Base-by-base conservation (phyloP, 2,329 filamentous ascomycete species). In the Calcarisporium arbuscula region DNA sequence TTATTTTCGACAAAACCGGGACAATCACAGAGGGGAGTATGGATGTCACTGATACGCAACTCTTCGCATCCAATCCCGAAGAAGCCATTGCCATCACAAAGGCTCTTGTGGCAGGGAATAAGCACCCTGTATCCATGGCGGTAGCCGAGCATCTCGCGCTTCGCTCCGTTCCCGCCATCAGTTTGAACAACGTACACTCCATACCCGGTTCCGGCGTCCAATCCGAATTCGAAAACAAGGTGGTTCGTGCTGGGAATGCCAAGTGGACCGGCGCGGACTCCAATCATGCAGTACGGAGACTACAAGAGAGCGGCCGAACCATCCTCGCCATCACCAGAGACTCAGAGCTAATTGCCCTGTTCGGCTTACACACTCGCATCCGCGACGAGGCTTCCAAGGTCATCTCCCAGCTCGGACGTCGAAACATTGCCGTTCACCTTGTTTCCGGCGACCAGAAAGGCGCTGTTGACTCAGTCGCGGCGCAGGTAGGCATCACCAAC, bases 1-100 rank as follows among this genome's bases (percentile, higher is more conserved):
- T 78, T 4, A 62, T 81, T 1, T 77, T 82, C 40, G 75, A 82
- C 60, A 82, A 81, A 57, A 82, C 77, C 1, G 77, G 78, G 1
- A 82, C 75, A 1, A 54, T 82, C 16, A 80, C 76, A 0, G 56
- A 61, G 18, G 72, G 67, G 0, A 57, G 62, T 11, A 48, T 59
- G 8, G 47, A 50, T 14, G 53, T 57, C 17, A 27, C 48, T 11
- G 41, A 44, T 12, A 38, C 48, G 14, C 37, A 53, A 11, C 42
- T 40, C 7, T 34, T 52, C 20, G 39, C 35, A n/a, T 17, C 37
- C 5, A 38, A 48, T 32, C 34, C 45, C 12, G 41, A 49, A n/a
- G 38, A 49, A 21, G 49, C 42, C 14, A 38, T 44, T 12, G 48
- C 51, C 9, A 43, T 53, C 6, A 44, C 45, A 16, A 54, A 52